phyloP scores from a whole-genome alignment of 805 yeast species.

The Yueomyces sinensis region DNA sequence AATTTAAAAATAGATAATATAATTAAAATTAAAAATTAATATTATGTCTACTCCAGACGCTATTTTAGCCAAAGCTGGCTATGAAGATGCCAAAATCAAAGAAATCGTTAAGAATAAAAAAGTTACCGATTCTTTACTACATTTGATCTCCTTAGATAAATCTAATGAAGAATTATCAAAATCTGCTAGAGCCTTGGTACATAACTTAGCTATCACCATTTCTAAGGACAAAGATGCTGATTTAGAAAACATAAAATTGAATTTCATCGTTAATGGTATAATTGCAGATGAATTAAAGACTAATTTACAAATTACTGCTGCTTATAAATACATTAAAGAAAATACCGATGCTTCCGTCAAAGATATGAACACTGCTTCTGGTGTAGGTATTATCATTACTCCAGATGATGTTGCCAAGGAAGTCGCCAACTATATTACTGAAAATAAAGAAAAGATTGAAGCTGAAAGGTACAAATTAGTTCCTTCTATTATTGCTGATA shows the following conservation, averaged over 20 bases:
- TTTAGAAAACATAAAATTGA: constrained; percentile 32
- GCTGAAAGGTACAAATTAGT: constrained; percentile 69
- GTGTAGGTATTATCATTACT: constrained; percentile 68
- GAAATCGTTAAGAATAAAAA: constrained; percentile 81
- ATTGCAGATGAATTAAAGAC: constrained; percentile 50
- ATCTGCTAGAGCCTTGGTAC: constrained; percentile 50
- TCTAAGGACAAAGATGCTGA: constrained; percentile 47
- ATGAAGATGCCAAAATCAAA: constrained; percentile 57
- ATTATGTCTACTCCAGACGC: too few species aligned
- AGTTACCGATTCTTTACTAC: constrained; percentile 56
- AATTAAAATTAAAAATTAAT: too few species aligned
- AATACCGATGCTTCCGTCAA: constrained; percentile 31
- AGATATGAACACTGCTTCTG: constrained; percentile 52
- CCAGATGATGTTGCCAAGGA: constrained; percentile 47
- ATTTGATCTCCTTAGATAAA: constrained; percentile 36
- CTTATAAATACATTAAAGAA: constrained; percentile 55
- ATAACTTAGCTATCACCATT: constrained; percentile 73
- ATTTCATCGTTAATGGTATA: constrained; percentile 42
- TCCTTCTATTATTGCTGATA: constrained; percentile 63
- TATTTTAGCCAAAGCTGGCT: constrained; percentile 36
- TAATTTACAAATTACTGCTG: constrained; percentile 68
- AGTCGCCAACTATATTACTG: constrained; percentile 47
- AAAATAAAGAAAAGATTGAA: constrained; percentile 44
- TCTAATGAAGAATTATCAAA: constrained; percentile 35
- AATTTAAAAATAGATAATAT: too few species aligned